Evolutionary conservation across 305 asterid genomes (phyloP).

Genomic region (Ajuga reptans): DNA sequence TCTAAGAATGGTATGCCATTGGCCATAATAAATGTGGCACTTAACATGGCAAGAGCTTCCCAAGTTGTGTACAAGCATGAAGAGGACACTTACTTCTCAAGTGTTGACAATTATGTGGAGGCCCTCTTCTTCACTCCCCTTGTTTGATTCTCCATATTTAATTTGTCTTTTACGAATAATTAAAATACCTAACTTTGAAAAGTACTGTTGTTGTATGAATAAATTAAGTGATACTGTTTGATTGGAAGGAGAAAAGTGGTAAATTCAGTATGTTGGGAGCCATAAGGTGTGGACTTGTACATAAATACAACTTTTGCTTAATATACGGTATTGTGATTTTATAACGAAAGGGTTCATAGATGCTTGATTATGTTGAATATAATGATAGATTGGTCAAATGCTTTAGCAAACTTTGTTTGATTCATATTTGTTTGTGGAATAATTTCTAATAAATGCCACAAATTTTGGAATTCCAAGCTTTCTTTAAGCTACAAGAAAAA

Average conservation of each 20-base stretch:
- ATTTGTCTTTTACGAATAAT: not conserved
- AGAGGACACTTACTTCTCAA: slow-evolving; percentile 46
- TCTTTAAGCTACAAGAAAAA: no score
- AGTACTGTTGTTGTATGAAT: not conserved
- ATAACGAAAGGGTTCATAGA: no score
- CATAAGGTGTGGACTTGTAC: slow-evolving; percentile 32
- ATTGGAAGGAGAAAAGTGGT: no score
- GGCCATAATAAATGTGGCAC: slow-evolving; percentile 37
- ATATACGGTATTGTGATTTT: no score
- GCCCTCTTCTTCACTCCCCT: slow-evolving; percentile 58
- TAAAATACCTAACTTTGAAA: not conserved
- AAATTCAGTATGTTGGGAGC: slow-evolving; percentile 19
- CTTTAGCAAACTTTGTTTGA: no score
- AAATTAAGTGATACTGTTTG: no score
- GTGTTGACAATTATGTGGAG: slow-evolving; percentile 60
- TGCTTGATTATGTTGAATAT: no score
- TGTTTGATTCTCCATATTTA: not conserved
- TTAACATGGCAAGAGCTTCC: slow-evolving; percentile 64
- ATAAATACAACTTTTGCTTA: not conserved
- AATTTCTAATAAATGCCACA: no score
- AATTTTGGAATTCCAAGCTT: no score
- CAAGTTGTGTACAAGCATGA: slow-evolving; percentile 64
- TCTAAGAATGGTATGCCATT: slow-evolving; percentile 32
- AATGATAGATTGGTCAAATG: no score
- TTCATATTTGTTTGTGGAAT: no score